phyloP scores from a whole-genome alignment of 805 yeast genomes.

The Candida nemodendra region DNA sequence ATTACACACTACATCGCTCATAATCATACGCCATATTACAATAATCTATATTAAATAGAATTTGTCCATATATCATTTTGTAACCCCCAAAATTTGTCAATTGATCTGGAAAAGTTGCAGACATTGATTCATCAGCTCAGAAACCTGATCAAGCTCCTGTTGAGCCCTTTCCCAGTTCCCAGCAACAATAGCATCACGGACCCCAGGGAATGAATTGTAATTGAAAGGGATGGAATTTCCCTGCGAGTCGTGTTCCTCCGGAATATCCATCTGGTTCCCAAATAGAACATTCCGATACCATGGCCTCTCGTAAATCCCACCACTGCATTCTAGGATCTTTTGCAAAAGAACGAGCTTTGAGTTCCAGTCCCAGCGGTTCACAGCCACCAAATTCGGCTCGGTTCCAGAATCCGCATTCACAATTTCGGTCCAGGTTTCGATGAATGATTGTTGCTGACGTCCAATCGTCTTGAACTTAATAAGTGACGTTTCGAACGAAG shows the following conservation, averaged over 20 bases:
- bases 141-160: slow-evolving; percentile 45
- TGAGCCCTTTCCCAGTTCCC: slow-evolving; percentile 56
- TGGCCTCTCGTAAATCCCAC: slow-evolving; percentile 48
- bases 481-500: slow-evolving; percentile 28
- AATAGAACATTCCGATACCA: slow-evolving; percentile 68
- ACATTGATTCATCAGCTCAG: slow-evolving; percentile 33
- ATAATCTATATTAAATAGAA: no score
- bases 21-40: no score
- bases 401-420: slow-evolving; percentile 52
- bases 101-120: slow-evolving; percentile 19
- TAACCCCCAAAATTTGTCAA: no score
- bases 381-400: slow-evolving; percentile 72
- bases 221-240: slow-evolving; percentile 34
- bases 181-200: slow-evolving; percentile 62
- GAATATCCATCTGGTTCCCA: slow-evolving; percentile 66
- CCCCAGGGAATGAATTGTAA: slow-evolving; percentile 72
- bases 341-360: slow-evolving; percentile 58
- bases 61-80: no score
- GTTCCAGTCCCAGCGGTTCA: slow-evolving; percentile 80
- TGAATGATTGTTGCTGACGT: slow-evolving; percentile 52
- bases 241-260: slow-evolving; percentile 34
- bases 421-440: slow-evolving; percentile 60
- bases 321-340: slow-evolving; percentile 46
- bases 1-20: no score
- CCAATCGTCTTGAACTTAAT: slow-evolving; percentile 44